Evolutionary conservation across 1,139 yeast species (phyloP).

Genomic region (Yamadazyma membranifaciens): DNA sequence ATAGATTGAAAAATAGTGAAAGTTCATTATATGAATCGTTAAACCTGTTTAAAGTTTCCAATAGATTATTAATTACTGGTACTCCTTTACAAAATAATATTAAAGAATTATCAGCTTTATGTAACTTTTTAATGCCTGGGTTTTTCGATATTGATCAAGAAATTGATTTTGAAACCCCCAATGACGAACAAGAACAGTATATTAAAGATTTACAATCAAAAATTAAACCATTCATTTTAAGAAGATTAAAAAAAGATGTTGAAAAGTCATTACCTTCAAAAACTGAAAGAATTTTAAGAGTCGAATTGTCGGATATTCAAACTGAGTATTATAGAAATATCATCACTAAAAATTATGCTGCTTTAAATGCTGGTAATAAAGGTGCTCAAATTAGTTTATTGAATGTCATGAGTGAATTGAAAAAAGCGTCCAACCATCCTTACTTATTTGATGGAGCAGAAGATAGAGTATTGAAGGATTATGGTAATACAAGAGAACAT

Average conservation of each 20-base stretch:
- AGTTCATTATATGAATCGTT: slow-evolving; percentile 89
- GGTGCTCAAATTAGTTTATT: slow-evolving; percentile 80
- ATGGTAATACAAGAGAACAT: slow-evolving; percentile 68
- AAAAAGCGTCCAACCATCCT: slow-evolving; percentile 96
- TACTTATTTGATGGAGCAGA: slow-evolving; percentile 94
- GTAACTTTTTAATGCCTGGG: slow-evolving; percentile 96
- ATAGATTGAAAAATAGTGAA: slow-evolving; percentile 90
- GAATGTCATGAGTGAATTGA: slow-evolving; percentile 92
- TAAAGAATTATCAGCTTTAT: slow-evolving; percentile 91
- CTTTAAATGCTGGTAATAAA: slow-evolving; percentile 78
- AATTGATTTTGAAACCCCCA: slow-evolving; percentile 89
- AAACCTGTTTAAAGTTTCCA: slow-evolving; percentile 75
- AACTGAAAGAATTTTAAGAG: slow-evolving; percentile 91
- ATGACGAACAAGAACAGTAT: slow-evolving; percentile 81
- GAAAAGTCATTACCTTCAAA: slow-evolving; percentile 95
- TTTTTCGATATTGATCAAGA: slow-evolving; percentile 85
- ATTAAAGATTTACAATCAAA: slow-evolving; percentile 81
- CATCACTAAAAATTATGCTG: slow-evolving; percentile 85
- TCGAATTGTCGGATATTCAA: slow-evolving; percentile 91
- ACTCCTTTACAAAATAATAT: slow-evolving; percentile 96
- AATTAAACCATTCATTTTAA: slow-evolving; percentile 85
- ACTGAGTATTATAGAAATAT: slow-evolving; percentile 94
- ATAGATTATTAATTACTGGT: slow-evolving; percentile 91
- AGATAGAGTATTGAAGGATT: slow-evolving; percentile 66
- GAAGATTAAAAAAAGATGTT: slow-evolving; percentile 94